These are phyloP conservation scores for Trichoderma parareesei DNA, from an alignment of 495 filamentous ascomycete species.

Conservation along the genomic window DNA sequence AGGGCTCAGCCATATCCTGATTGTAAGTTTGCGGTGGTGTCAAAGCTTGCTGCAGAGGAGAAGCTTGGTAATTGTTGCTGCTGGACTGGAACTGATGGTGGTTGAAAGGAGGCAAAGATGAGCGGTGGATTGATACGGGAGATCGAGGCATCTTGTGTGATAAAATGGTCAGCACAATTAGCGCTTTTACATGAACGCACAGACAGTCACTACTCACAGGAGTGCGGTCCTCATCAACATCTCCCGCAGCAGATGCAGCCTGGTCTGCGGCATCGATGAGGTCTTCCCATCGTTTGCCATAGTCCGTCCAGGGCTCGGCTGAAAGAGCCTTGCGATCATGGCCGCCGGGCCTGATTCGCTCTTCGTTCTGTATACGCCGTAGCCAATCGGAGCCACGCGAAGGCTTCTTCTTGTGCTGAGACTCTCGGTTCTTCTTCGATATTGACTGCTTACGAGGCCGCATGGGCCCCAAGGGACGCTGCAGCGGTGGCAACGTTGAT, in stretches of 20 bases:
- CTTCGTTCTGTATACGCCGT: slow-evolving; percentile 41
- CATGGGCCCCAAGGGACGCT: slow-evolving; percentile 50
- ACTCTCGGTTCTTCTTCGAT: slow-evolving; percentile 59
- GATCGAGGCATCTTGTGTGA: slow-evolving; percentile 54
- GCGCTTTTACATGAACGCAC: neutral
- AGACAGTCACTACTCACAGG: slow-evolving; percentile 48
- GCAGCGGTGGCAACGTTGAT: slow-evolving; percentile 74
- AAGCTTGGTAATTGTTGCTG: slow-evolving; percentile 60
- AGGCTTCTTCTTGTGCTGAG: slow-evolving; percentile 68
- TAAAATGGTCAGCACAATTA: neutral
- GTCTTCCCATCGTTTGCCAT: slow-evolving; percentile 89
- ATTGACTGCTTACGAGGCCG: slow-evolving; percentile 80
- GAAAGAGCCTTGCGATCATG: slow-evolving; percentile 75
- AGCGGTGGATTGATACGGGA: slow-evolving; percentile 59
- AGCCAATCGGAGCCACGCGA: slow-evolving; percentile 56
- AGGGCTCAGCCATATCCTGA: slow-evolving; percentile 60
- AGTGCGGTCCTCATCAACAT: slow-evolving; percentile 78
- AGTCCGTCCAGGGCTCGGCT: slow-evolving; percentile 69
- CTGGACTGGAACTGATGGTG: slow-evolving; percentile 48
- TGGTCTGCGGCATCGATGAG: slow-evolving; percentile 63
- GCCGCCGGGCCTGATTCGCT: slow-evolving; percentile 55
- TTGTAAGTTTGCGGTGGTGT: slow-evolving; percentile 64
- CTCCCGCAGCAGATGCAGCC: slow-evolving; percentile 82
- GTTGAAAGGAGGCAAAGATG: slow-evolving; percentile 66
- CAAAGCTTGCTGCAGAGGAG: slow-evolving; percentile 75